A percentile compares a stretch with the other conserved stretches of the same genome.
Evolutionary conservation across 2,329 filamentous ascomycete genomes (phyloP).

Genomic region (Colletotrichum lini): DNA sequence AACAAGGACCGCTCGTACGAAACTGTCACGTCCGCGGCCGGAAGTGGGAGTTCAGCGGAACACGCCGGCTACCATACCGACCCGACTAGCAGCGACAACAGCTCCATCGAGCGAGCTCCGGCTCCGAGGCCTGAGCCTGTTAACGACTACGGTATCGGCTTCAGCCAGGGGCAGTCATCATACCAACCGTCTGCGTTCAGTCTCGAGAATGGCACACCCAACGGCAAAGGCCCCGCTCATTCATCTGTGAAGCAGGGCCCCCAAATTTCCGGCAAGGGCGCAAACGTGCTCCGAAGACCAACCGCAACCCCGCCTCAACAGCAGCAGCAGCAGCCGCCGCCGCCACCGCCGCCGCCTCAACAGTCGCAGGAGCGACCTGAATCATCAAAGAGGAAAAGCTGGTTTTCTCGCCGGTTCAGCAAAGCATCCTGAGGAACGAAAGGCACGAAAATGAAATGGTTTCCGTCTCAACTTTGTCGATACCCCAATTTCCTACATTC

Average conservation of each 20-base stretch:
- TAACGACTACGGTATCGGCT: slow-evolving; percentile 77
- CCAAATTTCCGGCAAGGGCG: slow-evolving; percentile 12
- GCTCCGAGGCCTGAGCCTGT: slow-evolving; percentile 67
- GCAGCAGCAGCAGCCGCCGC: slow-evolving; percentile 24
- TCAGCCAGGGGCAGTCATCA: slow-evolving; percentile 58
- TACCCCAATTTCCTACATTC: slow-evolving; percentile 42
- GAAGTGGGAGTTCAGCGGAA: slow-evolving; percentile 80
- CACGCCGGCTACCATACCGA: slow-evolving; percentile 87
- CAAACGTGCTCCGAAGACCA: slow-evolving; percentile 46
- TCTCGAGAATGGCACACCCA: slow-evolving; percentile 47
- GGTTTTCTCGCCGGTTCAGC: slow-evolving; percentile 88
- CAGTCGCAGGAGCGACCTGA: slow-evolving; percentile 50
- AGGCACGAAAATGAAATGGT: not conserved
- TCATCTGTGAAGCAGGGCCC: slow-evolving; percentile 25
- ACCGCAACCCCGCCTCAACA: slow-evolving; percentile 42
- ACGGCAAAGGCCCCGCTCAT: slow-evolving; percentile 12
- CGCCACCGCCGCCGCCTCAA: too few species aligned
- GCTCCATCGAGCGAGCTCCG: slow-evolving; percentile 83
- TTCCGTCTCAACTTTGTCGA: slow-evolving; percentile 40
- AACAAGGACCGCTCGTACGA: slow-evolving; percentile 87
- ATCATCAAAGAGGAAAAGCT: slow-evolving; percentile 83
- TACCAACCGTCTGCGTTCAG: slow-evolving; percentile 57
- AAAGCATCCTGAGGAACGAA: slow-evolving; percentile 57
- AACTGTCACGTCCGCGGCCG: slow-evolving; percentile 84
- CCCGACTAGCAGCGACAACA: slow-evolving; percentile 90